Percentiles rank a stretch among this genome's conserved stretches.
Conservation (phyloP, 345 rosid genomes). For the Eucalyptus lansdowneana region DNA sequence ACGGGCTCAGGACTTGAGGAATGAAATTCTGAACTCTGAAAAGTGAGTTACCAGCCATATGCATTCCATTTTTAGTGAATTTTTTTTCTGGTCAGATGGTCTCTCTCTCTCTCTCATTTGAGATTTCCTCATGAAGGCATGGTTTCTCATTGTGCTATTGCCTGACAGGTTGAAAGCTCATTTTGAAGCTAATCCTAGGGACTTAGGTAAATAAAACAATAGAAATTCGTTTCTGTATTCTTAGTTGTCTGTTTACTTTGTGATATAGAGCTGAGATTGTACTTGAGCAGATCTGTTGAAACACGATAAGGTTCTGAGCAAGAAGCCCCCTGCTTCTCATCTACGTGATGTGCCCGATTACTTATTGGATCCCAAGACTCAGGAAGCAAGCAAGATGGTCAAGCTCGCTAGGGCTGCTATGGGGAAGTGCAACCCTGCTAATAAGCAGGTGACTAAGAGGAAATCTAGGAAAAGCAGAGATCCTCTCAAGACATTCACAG, state of each 20-base stretch:
- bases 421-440: conserved; percentile 32
- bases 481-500: conserved; percentile 47
- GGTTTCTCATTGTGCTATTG: neutral
- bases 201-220: conserved; percentile 24
- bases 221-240: neutral
- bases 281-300: conserved; percentile 52
- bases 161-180: conserved; percentile 72
- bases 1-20: conserved; percentile 87
- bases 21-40: conserved; percentile 81
- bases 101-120: neutral
- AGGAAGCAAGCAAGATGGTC: conserved; percentile 82
- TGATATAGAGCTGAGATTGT: neutral
- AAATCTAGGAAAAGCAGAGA: conserved; percentile 41
- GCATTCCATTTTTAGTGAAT: neutral
- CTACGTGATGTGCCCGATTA: conserved; percentile 67
- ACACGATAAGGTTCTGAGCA: conserved; percentile 77
- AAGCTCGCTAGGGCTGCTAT: conserved; percentile 80
- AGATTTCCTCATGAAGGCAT: neutral
- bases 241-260: neutral
- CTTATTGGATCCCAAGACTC: conserved; percentile 57
- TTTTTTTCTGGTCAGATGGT: neutral
- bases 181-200: conserved; percentile 79
- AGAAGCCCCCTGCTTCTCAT: conserved; percentile 56
- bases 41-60: conserved; percentile 40
- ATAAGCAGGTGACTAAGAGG: conserved; percentile 30